These are phyloP conservation scores for Karstenula rhodostoma DNA, from an alignment of 2,329 filamentous ascomycete genomes.

Conservation along the genomic window DNA sequence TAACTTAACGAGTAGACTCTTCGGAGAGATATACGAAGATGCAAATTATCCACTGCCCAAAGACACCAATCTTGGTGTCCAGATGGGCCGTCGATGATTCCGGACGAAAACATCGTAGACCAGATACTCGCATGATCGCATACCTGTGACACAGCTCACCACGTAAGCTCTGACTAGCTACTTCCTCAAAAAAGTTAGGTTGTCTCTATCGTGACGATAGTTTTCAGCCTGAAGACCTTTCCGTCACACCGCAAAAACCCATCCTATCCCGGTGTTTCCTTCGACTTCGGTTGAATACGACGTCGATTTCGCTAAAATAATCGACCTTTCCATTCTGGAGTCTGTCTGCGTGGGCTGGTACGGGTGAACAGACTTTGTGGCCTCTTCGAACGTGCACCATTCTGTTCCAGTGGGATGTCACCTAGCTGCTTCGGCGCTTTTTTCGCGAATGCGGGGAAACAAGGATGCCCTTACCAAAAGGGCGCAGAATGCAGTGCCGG, in stretches of 20 bases:
- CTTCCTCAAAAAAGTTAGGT: not conserved
- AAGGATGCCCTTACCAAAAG: conserved; percentile 2
- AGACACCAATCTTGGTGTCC: no score
- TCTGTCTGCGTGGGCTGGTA: not conserved
- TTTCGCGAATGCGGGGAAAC: conserved; percentile 13
- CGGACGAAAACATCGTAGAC: not conserved
- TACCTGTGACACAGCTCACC: not conserved
- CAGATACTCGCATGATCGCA: not conserved
- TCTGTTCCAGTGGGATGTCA: not conserved
- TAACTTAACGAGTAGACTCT: no score
- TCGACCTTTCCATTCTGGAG: not conserved
- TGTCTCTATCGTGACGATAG: not conserved
- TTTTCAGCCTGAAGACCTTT: conserved; percentile 2
- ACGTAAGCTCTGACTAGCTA: not conserved
- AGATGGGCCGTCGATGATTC: no score
- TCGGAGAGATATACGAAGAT: no score
- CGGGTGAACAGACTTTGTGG: not conserved
- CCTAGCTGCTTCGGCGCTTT: conserved; percentile 8
- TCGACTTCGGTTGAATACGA: not conserved
- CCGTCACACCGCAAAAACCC: not conserved
- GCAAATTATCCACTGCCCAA: no score
- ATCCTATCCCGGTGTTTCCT: not conserved
- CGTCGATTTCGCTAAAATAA: not conserved
- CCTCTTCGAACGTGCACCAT: not conserved
- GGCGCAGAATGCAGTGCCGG: conserved; percentile 3